Base-by-base conservation (phyloP, 306 rosid genomes). In the Hippophae tibetana region DNA sequence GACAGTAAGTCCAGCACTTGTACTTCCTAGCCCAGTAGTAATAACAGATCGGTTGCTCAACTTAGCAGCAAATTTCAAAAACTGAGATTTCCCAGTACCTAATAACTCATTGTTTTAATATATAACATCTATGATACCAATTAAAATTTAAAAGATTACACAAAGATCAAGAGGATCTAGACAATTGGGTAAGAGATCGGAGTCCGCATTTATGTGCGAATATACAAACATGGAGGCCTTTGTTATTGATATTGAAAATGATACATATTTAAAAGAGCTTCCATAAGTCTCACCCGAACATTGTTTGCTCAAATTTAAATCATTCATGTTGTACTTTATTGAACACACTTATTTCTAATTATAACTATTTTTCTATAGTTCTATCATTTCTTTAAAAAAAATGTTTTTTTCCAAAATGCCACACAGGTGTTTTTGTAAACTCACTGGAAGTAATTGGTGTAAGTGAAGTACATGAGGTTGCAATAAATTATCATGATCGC, bases 51-150 rank as follows among this genome's bases (percentile, higher is more conserved):
- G 80, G 69, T 85, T 87, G 83, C 96, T 87, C 78, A 87, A 78
- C 66, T 90, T 90, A 63, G 87, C 95, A 48, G 98, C 79, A 78
- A 87, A 90, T 79, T 90, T 90, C 76, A 90, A 74, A 71, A 90
- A 90, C 72, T 90, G 98, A 61, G 98, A 90, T 72, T 90, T 90
- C 55, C 98, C 98, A 41, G 96, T 85, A 69, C 96, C 98, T 90
- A 69, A 45, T 61, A 69, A 53, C 64, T 42, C 41, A 42, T 57
- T 31, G 56, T 56, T 51, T 26, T 47, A 50, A 41, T 14, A 48
- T 9, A 48, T 59, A 57, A 12, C 18, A 12, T 53, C 51, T 56
- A 48, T 49, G 12, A 18, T 23, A 46, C 42, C 7, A 65, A 9
- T 42, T 59, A 14, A 26, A 11, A 42, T 11, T 31, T 44, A 9